Percentiles rank a stretch among this genome's conserved stretches.
Conservation (phyloP, 2,329 filamentous ascomycete genomes). For the Huntiella omanensis region DNA sequence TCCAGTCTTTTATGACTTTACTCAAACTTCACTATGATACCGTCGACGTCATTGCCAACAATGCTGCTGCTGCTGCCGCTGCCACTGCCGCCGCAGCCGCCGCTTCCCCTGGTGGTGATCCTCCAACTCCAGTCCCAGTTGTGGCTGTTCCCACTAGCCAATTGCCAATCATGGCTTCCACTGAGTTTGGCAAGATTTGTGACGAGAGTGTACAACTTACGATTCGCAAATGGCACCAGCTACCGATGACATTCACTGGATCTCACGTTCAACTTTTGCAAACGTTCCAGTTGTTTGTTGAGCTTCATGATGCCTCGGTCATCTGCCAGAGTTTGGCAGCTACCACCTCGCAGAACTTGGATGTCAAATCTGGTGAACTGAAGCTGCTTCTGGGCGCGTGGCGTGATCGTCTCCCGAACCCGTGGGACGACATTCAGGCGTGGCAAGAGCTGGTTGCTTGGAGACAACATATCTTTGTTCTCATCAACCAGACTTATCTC, state of each 20-base stretch:
- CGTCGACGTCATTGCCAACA: slow-evolving; percentile 16
- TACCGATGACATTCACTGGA: slow-evolving; percentile 84
- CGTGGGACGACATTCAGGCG: slow-evolving; percentile 98
- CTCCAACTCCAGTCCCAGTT: not conserved
- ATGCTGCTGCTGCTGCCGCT: slow-evolving; percentile 51
- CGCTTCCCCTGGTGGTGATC: not conserved
- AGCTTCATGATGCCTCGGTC: slow-evolving; percentile 90
- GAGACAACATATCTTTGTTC: slow-evolving; percentile 95
- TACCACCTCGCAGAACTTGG: slow-evolving; percentile 70
- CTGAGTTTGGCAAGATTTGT: slow-evolving; percentile 75
- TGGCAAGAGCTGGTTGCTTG: slow-evolving; percentile 99
- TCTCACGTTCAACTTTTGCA: slow-evolving; percentile 89
- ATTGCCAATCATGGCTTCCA: slow-evolving; percentile 19
- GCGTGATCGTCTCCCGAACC: slow-evolving; percentile 87
- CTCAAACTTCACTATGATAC: slow-evolving; percentile 55
- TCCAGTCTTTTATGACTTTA: slow-evolving; percentile 94
- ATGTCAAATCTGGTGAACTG: slow-evolving; percentile 85
- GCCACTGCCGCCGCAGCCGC: slow-evolving; percentile 1
- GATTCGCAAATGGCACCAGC: slow-evolving; percentile 95
- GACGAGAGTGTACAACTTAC: slow-evolving; percentile 96
- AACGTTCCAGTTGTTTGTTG: slow-evolving; percentile 94
- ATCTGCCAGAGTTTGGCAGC: slow-evolving; percentile 81
- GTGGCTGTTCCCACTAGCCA: not conserved
- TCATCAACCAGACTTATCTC: slow-evolving; percentile 91
- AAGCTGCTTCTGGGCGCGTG: slow-evolving; percentile 87